Percentiles rank a stretch among this genome's conserved stretches.
These are phyloP conservation scores for Acacia acuminata DNA, from an alignment of 306 rosid genomes.

Conservation along the genomic window DNA sequence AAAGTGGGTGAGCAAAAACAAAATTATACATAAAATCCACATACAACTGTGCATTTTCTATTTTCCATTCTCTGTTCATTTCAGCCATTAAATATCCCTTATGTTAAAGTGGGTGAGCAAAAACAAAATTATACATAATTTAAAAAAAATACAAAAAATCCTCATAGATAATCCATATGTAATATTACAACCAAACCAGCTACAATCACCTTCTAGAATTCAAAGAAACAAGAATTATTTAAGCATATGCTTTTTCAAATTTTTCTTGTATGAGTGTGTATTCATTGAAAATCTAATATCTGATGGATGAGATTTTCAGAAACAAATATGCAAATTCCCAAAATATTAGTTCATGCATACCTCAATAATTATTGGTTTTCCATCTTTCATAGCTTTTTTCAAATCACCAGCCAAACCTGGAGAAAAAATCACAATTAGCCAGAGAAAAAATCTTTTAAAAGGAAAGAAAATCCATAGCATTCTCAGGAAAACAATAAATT, in stretches of 20 bases:
- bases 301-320: not conserved
- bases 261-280: not conserved
- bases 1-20: not conserved
- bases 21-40: not conserved
- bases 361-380: conserved; percentile 96
- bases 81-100: not conserved
- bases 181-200: not conserved
- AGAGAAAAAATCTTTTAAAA: not conserved
- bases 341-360: conserved; percentile 38
- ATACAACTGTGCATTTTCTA: not conserved
- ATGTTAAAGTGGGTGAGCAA: not conserved
- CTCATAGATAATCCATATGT: not conserved
- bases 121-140: not conserved
- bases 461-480: conserved; percentile 10
- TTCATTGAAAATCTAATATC: not conserved
- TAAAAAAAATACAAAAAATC: not conserved
- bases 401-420: conserved; percentile 96
- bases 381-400: conserved; percentile 99
- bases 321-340: conserved; percentile 10
- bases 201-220: not conserved
- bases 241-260: not conserved
- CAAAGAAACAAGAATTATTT: not conserved
- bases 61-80: not conserved
- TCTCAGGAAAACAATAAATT: not conserved
- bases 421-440: conserved; percentile 30